Conservation (phyloP, 2,329 filamentous ascomycete genomes). For the Colletotrichum sp. region DNA sequence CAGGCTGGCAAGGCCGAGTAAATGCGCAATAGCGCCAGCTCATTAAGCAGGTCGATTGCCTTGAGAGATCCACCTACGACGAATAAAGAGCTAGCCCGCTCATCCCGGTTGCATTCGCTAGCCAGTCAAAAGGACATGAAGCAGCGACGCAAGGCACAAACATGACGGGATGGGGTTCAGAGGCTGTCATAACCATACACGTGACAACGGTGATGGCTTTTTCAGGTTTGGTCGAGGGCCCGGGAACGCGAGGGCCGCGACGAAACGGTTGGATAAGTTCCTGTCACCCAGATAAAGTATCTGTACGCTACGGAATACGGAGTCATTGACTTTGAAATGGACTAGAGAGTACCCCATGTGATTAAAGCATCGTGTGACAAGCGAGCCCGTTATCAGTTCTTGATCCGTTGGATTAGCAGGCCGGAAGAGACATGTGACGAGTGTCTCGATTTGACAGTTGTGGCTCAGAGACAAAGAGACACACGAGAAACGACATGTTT, state of each 20-base stretch:
- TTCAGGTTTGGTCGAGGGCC: slow-evolving; percentile 4
- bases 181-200: slow-evolving; percentile 3
- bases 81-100: slow-evolving; percentile 11
- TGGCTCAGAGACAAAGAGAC: slow-evolving; percentile 14
- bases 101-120: slow-evolving; percentile 3
- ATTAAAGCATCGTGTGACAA: slow-evolving; percentile 1
- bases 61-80: slow-evolving; percentile 14
- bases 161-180: background rate
- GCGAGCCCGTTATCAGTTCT: background rate
- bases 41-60: slow-evolving; percentile 17
- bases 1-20: slow-evolving; percentile 82
- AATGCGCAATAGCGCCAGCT: slow-evolving; percentile 27
- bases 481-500: background rate
- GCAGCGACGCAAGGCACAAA: slow-evolving; percentile 9
- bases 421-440: slow-evolving; percentile 1
- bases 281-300: slow-evolving; percentile 19
- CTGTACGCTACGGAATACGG: slow-evolving; percentile 12
- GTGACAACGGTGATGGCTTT: slow-evolving; percentile 21
- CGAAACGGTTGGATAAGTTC: slow-evolving; percentile 11
- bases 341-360: slow-evolving; percentile 10
- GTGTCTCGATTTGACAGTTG: background rate
- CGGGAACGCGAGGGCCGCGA: slow-evolving; percentile 3
- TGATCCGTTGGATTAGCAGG: background rate
- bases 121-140: slow-evolving; percentile 12
- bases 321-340: slow-evolving; percentile 18